These are phyloP conservation scores for Musa schizocarpa DNA, from an alignment of 176 grass and related monocot species.

Conservation along the genomic window DNA sequence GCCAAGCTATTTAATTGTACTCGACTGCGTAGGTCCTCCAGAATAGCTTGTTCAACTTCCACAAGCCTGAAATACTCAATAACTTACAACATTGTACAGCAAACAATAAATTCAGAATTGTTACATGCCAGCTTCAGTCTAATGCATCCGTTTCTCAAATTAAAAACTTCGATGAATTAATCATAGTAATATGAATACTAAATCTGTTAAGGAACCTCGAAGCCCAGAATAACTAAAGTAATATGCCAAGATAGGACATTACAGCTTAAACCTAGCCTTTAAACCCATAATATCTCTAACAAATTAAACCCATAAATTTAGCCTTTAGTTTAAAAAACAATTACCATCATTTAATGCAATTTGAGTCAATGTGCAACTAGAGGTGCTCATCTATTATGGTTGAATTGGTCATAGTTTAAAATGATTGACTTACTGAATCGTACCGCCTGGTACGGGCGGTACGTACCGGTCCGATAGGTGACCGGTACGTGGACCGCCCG, in stretches of 20 bases:
- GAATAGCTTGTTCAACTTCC: constrained; percentile 74
- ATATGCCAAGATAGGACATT: not conserved
- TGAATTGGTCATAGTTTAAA: no score
- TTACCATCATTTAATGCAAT: no score
- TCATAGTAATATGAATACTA: not conserved
- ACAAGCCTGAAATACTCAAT: constrained; percentile 49
- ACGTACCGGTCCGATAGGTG: no score
- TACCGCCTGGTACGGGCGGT: no score
- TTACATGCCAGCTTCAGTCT: not conserved
- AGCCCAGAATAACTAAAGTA: not conserved
- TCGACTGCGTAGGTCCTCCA: constrained; percentile 71
- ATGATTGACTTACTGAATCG: no score
- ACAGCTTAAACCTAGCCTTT: no score
- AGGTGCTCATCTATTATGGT: no score
- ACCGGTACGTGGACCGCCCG: no score
- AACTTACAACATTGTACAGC: not conserved
- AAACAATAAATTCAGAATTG: constrained; percentile 1
- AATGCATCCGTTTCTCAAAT: not conserved
- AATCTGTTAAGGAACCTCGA: not conserved
- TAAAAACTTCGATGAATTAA: not conserved
- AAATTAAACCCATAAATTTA: no score
- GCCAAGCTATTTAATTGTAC: constrained; percentile 73
- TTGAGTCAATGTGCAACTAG: no score
- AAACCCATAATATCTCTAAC: no score
- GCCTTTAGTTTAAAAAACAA: no score